Conservation (phyloP, 2,329 filamentous ascomycete genomes). For the Calonectria montana region DNA sequence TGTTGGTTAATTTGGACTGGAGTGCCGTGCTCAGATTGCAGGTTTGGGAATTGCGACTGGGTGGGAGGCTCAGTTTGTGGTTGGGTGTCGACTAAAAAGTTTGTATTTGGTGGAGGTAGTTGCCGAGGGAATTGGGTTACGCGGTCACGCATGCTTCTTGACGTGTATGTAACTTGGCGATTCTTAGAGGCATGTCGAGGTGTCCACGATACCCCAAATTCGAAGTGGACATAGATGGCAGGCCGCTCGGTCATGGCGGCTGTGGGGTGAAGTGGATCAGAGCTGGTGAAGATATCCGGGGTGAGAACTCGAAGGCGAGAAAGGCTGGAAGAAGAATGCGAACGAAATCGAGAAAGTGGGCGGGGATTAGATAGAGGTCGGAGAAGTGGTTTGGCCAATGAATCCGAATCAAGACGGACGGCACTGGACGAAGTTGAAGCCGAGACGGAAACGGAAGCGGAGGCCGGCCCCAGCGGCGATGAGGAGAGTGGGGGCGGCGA, state of each 20-base stretch:
- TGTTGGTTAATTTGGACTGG: not conserved
- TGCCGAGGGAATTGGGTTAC: constrained; percentile 57
- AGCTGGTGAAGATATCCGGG: not conserved
- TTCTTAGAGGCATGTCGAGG: constrained; percentile 55
- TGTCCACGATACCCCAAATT: constrained; percentile 64
- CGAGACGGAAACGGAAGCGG: not conserved
- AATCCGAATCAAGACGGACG: not conserved
- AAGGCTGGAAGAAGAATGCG: constrained; percentile 4
- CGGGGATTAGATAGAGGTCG: constrained; percentile 9
- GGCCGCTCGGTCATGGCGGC: constrained; percentile 42
- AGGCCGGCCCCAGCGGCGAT: not conserved
- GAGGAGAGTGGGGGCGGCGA: constrained; percentile 4
- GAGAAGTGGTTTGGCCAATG: not conserved
- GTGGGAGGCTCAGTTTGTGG: not conserved
- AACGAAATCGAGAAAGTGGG: not conserved
- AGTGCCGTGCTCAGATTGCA: not conserved
- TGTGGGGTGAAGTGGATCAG: not conserved
- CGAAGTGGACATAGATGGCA: constrained; percentile 60
- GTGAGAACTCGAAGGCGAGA: not conserved
- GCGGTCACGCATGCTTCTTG: constrained; percentile 57
- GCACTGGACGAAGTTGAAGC: not conserved
- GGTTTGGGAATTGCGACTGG: not conserved
- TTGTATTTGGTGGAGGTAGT: constrained; percentile 57
- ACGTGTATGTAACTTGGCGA: constrained; percentile 60
- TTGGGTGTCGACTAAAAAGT: constrained; percentile 50